Percentiles rank a stretch among this genome's conserved stretches.
phyloP scores from a whole-genome alignment of 2,329 filamentous ascomycete species.

The Thielaviopsis cerberus region DNA sequence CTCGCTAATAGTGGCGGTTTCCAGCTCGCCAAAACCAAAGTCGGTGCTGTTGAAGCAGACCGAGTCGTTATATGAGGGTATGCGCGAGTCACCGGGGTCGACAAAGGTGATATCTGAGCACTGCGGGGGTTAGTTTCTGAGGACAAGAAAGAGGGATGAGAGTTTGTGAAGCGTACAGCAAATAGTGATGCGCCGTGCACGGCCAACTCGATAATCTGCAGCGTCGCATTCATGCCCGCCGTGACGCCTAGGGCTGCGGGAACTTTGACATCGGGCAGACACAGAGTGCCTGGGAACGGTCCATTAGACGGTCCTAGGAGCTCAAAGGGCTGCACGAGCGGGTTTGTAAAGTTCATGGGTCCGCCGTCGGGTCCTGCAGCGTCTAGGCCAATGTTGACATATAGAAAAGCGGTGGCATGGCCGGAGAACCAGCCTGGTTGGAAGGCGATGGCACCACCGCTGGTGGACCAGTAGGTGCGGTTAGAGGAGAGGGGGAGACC shows the following conservation, averaged over 20 bases:
- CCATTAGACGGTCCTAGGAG: conserved; percentile 54
- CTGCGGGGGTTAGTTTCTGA: conserved; percentile 23
- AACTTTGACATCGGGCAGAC: conserved; percentile 63
- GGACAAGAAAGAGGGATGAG: background rate
- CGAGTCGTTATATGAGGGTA: conserved; percentile 24
- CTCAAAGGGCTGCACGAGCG: conserved; percentile 55
- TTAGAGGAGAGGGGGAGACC: conserved; percentile 55
- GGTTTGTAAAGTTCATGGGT: conserved; percentile 31
- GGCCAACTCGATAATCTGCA: conserved; percentile 58
- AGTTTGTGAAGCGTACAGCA: conserved; percentile 44
- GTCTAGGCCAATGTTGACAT: conserved; percentile 66
- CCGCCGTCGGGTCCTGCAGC: conserved; percentile 30
- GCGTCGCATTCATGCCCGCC: conserved; percentile 59
- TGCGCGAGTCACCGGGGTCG: conserved; percentile 31
- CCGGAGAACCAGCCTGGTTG: conserved; percentile 81
- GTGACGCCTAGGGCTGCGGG: conserved; percentile 38
- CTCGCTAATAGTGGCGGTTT: conserved; percentile 18
- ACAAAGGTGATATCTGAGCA: conserved; percentile 72
- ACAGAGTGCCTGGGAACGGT: conserved; percentile 60
- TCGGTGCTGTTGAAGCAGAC: conserved; percentile 64
- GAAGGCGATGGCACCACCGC: conserved; percentile 55
- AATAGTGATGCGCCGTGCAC: conserved; percentile 58
- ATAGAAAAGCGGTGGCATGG: conserved; percentile 56
- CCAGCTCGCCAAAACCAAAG: conserved; percentile 50
- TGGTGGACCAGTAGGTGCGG: conserved; percentile 63